A percentile compares a stretch with the other conserved stretches of the same genome.
Evolutionary conservation across 371 early-diverging fungal species (phyloP).

Genomic region (Cokeromyces recurvatus): DNA sequence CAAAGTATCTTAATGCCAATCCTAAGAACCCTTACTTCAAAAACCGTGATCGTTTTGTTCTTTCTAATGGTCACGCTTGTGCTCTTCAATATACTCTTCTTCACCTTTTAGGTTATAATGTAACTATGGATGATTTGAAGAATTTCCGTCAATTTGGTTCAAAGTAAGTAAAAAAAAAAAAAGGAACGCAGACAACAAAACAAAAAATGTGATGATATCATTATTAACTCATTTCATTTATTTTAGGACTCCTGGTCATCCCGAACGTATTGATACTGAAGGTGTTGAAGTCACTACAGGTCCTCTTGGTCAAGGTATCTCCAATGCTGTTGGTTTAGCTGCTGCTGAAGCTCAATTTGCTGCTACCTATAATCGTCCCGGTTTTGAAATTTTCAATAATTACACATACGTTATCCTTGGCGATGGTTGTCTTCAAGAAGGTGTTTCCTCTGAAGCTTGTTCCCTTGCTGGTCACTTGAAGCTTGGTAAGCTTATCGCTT

Average conservation of each 20-base stretch:
- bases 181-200: too few relatives aligned
- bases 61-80: conserved; percentile 99
- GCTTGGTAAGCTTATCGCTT: conserved; percentile 92
- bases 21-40: conserved; percentile 86
- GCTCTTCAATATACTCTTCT: conserved; percentile 92
- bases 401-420: conserved; percentile 89
- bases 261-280: conserved; percentile 81
- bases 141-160: conserved; percentile 85
- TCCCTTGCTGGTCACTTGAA: conserved; percentile 94
- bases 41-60: conserved; percentile 97
- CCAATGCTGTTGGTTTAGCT: conserved; percentile 93
- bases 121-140: conserved; percentile 93
- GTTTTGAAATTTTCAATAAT: conserved; percentile 81
- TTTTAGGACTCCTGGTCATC: conserved; percentile 89
- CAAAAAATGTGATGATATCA: too few relatives aligned
- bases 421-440: conserved; percentile 99
- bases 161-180: conserved; percentile 18
- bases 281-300: conserved; percentile 99
- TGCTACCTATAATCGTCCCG: conserved; percentile 87
- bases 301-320: conserved; percentile 96
- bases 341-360: conserved; percentile 83
- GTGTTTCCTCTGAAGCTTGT: conserved; percentile 94
- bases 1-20: conserved; percentile 72
- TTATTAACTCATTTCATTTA: too few relatives aligned
- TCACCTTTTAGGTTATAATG: conserved; percentile 87